A percentile compares a stretch with the other conserved stretches of the same genome.
phyloP scores from a whole-genome alignment of 495 filamentous ascomycete species.

The Xylaria acuta region DNA sequence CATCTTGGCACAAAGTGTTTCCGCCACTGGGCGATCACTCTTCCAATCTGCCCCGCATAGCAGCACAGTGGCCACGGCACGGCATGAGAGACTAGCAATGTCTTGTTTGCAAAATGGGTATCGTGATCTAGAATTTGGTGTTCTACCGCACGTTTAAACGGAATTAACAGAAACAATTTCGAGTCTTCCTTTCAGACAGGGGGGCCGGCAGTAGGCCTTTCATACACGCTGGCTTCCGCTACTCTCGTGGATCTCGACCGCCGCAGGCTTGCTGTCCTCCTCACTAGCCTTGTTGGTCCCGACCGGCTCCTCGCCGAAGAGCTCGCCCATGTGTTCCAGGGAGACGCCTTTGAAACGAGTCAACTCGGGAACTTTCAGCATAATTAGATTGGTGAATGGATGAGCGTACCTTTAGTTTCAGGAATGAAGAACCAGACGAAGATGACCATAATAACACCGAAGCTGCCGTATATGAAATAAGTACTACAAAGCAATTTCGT shows the following conservation, averaged over 20 bases:
- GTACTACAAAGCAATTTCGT: conserved; percentile 43
- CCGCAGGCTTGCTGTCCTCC: conserved; percentile 10
- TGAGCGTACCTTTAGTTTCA: conserved; percentile 69
- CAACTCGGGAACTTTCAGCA: conserved; percentile 32
- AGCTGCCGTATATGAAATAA: conserved; percentile 62
- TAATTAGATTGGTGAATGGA: conserved; percentile 46
- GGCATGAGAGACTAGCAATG: not conserved
- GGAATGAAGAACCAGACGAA: conserved; percentile 77
- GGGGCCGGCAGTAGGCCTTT: not conserved
- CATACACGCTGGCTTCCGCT: conserved; percentile 18
- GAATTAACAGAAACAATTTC: not conserved
- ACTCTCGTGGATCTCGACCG: conserved; percentile 14
- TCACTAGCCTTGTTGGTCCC: not conserved
- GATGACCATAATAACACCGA: conserved; percentile 70
- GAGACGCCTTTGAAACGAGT: conserved; percentile 40
- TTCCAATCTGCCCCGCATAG: not conserved
- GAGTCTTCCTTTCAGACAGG: not conserved
- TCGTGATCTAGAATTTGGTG: conserved; percentile 13
- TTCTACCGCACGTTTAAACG: not conserved
- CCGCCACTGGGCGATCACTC: not conserved
- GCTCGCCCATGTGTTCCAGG: conserved; percentile 29
- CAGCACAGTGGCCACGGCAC: not conserved
- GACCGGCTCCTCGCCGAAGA: conserved; percentile 24
- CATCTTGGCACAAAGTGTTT: not conserved
- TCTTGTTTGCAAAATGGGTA: conserved; percentile 3